A percentile compares a stretch with the other conserved stretches of the same genome.
Evolutionary conservation across 495 filamentous ascomycete genomes (phyloP).

Genomic region (Cairneyella variabilis): DNA sequence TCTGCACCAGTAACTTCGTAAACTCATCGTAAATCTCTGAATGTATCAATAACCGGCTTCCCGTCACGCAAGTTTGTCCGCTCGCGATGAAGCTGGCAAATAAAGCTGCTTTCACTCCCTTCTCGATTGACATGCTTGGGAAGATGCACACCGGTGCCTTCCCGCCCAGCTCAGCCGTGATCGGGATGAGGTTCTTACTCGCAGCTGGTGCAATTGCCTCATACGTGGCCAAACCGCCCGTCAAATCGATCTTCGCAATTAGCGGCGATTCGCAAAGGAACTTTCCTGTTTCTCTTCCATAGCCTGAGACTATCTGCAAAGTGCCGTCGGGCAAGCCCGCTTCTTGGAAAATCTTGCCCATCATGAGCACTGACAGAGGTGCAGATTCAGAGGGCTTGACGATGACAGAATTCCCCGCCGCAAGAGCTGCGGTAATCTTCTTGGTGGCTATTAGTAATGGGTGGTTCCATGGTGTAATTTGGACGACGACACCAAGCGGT

Average conservation of each 20-base stretch:
- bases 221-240: constrained; percentile 48
- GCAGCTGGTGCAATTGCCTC: constrained; percentile 42
- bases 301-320: constrained; percentile 47
- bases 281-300: constrained; percentile 49
- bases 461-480: constrained; percentile 65
- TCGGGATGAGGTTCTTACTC: constrained; percentile 47
- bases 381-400: constrained; percentile 60
- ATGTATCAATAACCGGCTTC: constrained; percentile 55
- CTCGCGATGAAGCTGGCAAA: constrained; percentile 56
- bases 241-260: constrained; percentile 60
- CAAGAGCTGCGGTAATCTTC: constrained; percentile 58
- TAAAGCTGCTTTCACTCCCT: constrained; percentile 42
- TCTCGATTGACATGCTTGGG: constrained; percentile 36
- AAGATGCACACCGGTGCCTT: constrained; percentile 50
- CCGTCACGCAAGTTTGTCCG: constrained; percentile 61
- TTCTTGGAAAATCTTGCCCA: constrained; percentile 45
- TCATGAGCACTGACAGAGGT: constrained; percentile 50
- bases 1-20: constrained; percentile 26
- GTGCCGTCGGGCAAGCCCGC: constrained; percentile 52
- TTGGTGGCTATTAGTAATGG: constrained; percentile 61
- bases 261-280: constrained; percentile 47
- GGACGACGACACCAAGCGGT: constrained; percentile 59
- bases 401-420: constrained; percentile 58
- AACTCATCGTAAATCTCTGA: constrained; percentile 40
- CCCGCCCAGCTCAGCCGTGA: constrained; percentile 57